phyloP scores from a whole-genome alignment of 805 yeast species.

The Lipomyces oligophaga region DNA sequence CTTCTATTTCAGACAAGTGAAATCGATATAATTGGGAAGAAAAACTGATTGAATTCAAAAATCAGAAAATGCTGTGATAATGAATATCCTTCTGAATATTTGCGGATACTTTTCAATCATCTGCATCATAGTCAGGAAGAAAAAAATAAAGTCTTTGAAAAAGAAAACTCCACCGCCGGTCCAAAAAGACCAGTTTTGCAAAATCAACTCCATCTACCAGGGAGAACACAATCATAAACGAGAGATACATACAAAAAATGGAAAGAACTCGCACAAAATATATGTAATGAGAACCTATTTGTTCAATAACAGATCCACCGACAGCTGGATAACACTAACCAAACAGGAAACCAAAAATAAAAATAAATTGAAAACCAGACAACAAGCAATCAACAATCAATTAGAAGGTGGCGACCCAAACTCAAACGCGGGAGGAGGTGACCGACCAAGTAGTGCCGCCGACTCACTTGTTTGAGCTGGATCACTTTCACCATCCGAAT shows the following conservation, averaged over 20 bases:
- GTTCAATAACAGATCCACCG: not conserved
- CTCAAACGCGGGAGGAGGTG: slow-evolving; percentile 29
- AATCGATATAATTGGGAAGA: no score
- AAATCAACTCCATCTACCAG: not conserved
- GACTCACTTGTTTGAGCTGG: slow-evolving; percentile 17
- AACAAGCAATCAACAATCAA: not conserved
- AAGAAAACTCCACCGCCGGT: not conserved
- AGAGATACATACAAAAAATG: not conserved
- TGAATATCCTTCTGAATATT: no score
- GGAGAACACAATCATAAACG: not conserved
- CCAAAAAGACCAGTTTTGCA: not conserved
- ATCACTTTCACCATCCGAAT: slow-evolving; percentile 21
- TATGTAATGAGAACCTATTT: not conserved
- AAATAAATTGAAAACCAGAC: not conserved
- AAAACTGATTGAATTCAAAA: no score
- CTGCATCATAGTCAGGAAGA: not conserved
- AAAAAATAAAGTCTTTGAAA: not conserved
- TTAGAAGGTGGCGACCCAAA: not conserved
- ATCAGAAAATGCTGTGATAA: no score
- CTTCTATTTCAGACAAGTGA: no score
- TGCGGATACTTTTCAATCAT: no score
- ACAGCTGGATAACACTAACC: not conserved
- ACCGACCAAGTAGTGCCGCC: slow-evolving; percentile 24
- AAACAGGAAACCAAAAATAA: not conserved
- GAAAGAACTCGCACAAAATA: not conserved